Evolutionary conservation across 331 rosid species (phyloP).

Genomic region (Rhamnella rubrinervis): DNA sequence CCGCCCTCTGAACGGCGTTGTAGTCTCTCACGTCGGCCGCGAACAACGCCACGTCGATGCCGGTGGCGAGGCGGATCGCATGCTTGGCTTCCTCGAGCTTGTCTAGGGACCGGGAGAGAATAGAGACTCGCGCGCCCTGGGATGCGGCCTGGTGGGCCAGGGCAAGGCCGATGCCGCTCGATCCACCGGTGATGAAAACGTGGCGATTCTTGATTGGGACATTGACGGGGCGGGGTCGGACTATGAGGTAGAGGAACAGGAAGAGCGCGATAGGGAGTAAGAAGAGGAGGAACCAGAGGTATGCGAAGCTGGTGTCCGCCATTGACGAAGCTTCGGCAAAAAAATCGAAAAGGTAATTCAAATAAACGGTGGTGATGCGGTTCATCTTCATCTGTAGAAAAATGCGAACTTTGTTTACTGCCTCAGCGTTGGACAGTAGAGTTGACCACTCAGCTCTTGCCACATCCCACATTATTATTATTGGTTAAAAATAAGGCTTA

Average conservation of each 20-base stretch:
- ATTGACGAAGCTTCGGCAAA: constrained; percentile 25
- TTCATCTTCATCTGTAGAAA: background rate
- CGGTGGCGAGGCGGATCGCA: constrained; percentile 59
- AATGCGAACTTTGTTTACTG: too few species aligned
- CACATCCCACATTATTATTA: too few species aligned
- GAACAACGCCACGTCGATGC: constrained; percentile 59
- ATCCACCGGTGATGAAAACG: constrained; percentile 92
- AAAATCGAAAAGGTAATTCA: background rate
- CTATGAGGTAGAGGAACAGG: constrained; percentile 49
- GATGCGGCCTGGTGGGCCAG: constrained; percentile 73
- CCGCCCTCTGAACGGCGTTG: constrained; percentile 55
- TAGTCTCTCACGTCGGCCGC: constrained; percentile 77
- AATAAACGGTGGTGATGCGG: background rate
- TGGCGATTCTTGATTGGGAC: constrained; percentile 83
- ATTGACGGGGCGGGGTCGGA: constrained; percentile 60
- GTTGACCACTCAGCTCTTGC: too few species aligned
- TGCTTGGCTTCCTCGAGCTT: constrained; percentile 73
- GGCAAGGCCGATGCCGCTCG: constrained; percentile 92
- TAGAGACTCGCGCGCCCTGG: constrained; percentile 83
- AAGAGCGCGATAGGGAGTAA: constrained; percentile 45
- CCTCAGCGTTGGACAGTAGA: too few species aligned
- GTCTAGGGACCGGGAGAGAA: constrained; percentile 63
- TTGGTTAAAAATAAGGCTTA: too few species aligned
- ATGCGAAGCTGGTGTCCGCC: constrained; percentile 38
- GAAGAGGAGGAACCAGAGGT: constrained; percentile 34